Percentiles rank a stretch among this genome's conserved stretches.
Conservation (phyloP, 1,284 basidiomycete species). For the Tilletia caries region DNA sequence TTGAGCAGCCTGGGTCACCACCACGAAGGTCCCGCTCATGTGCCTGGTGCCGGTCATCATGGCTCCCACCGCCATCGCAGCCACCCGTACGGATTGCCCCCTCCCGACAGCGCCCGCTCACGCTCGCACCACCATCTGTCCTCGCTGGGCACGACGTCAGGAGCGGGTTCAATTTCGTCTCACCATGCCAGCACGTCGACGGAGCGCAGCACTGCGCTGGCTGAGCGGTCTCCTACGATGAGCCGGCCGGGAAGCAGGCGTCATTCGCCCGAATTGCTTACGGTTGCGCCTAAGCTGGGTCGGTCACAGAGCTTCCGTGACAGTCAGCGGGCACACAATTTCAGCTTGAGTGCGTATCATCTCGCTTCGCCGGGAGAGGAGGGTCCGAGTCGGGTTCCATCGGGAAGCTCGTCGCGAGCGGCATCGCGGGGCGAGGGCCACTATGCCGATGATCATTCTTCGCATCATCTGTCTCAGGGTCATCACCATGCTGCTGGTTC, state of each 20-base stretch:
- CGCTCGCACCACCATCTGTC: slow-evolving; percentile 48
- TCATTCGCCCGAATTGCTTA: slow-evolving; percentile 1
- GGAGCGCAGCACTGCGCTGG: slow-evolving; percentile 44
- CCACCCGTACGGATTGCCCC: slow-evolving; percentile 40
- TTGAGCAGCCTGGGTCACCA: slow-evolving; percentile 19
- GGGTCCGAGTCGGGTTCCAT: neutral
- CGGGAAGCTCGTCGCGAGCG: neutral
- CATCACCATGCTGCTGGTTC: neutral
- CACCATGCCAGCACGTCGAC: slow-evolving; percentile 40
- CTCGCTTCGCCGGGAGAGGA: neutral
- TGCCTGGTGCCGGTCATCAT: slow-evolving; percentile 46
- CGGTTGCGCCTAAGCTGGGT: neutral
- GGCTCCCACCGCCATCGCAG: slow-evolving; percentile 47
- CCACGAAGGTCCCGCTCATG: slow-evolving; percentile 45
- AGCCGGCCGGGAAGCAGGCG: slow-evolving; percentile 19
- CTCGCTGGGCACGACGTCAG: slow-evolving; percentile 31
- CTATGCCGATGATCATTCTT: neutral
- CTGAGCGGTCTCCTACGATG: slow-evolving; percentile 24
- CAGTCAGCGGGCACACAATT: neutral
- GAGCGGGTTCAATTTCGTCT: slow-evolving; percentile 15
- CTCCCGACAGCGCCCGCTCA: slow-evolving; percentile 28
- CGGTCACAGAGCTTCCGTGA: neutral
- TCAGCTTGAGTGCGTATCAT: slow-evolving; percentile 14
- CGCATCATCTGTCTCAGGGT: too few relatives aligned
- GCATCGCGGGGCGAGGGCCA: neutral